Evolutionary conservation across 345 rosid species (phyloP).

Genomic region (Pistacia atlantica): DNA sequence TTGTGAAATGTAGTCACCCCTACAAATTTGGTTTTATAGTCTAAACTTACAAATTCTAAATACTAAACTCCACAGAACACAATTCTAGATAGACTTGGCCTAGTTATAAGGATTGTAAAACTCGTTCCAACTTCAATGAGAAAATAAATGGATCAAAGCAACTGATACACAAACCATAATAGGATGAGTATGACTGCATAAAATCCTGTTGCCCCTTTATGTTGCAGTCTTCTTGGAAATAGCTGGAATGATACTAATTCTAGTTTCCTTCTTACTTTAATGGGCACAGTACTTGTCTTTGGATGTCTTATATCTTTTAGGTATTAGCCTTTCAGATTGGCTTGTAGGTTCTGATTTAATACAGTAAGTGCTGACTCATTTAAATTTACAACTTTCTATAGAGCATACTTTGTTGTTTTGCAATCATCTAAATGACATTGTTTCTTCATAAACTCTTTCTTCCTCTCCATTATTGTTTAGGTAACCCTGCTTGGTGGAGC

Average conservation of each 20-base stretch:
- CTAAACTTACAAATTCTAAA: neutral
- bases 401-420: constrained; percentile 1
- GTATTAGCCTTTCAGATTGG: neutral
- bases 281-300: neutral
- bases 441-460: constrained; percentile 8
- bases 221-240: neutral
- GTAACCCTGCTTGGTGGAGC: constrained; percentile 98
- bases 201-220: neutral
- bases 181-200: neutral
- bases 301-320: neutral
- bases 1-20: neutral
- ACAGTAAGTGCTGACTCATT: neutral
- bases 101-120: too few relatives aligned
- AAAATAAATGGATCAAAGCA: too few relatives aligned
- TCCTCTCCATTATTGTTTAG: constrained; percentile 35
- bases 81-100: too few relatives aligned
- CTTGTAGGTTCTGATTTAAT: constrained; percentile 2
- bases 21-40: neutral
- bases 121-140: too few relatives aligned
- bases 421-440: neutral
- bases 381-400: neutral
- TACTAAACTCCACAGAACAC: neutral
- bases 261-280: neutral
- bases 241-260: neutral
- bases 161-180: neutral